Evolutionary conservation across 1,284 basidiomycete genomes (phyloP), one percentile per base, ranked within the genome.

Genomic region (Uromyces viciae-fabae): DNA sequence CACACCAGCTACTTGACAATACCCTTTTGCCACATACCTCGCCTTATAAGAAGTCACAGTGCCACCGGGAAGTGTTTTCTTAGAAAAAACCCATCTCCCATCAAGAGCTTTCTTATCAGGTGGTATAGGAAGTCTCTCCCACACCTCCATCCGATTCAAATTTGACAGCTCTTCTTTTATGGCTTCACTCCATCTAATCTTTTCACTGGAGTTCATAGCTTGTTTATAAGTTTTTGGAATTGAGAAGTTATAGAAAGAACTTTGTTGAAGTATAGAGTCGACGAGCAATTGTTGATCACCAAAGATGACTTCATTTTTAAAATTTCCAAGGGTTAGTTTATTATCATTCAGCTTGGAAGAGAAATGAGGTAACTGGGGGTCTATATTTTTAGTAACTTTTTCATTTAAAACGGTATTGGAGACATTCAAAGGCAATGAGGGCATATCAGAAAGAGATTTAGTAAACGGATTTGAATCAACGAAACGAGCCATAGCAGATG

Each of bases 41-140:
- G 75, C 75, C 19, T 77, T 77, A 19, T 33, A 64, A 28, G 15
- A 36, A 11, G 31, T 22, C 1, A 19, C 46, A 5, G n/a, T 31
- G 8, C 38, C 36, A 15, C 25, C 43, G 3, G n/a, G 8, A 31
- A 5, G 40, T 9, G 36, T n/a, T 73, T 82, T 82, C 22, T 60
- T n/a, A 14, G 75, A 22, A 72, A 78, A 75, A 25, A 82, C 72
- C 81, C 77, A 75, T 2, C 77, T n/a, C 14, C 40, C 17, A 46
- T 75, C 71, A 0, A 71, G 54, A 14, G 43, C 42, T 1, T 0
- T 17, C 25, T 43, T 28, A 25, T 38, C 66, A 1, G 9, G 1
- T 0, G 76, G 76, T 25, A 25, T 0, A 1, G 15, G 2, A 7
- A 7, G 15, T 2, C 58, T 9, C 7, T 56, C 15, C 64, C 64